Conservation (phyloP, 495 filamentous ascomycete species). For the Trichoderma parareesei region DNA sequence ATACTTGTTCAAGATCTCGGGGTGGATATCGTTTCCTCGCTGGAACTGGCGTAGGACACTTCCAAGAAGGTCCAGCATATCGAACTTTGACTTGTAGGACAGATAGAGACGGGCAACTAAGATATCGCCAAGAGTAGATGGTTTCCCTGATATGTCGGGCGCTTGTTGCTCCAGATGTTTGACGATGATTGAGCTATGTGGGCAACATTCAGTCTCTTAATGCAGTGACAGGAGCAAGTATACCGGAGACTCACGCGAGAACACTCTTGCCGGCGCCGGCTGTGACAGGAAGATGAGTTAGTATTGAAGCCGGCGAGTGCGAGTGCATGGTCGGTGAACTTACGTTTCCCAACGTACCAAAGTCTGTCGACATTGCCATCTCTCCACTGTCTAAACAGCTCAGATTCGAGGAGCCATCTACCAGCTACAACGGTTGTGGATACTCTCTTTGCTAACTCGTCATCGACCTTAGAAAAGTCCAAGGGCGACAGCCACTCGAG, state of each 20-base stretch:
- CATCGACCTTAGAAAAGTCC: neutral
- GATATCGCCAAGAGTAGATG: neutral
- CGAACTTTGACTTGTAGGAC: neutral
- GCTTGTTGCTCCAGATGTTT: neutral
- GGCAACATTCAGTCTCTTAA: neutral
- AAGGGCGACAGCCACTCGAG: neutral
- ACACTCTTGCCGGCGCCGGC: neutral
- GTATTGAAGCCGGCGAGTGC: no score
- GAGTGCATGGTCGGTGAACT: neutral
- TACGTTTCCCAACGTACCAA: neutral
- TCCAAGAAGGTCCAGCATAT: neutral
- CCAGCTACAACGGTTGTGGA: neutral
- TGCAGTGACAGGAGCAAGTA: neutral
- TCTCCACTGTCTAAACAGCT: neutral
- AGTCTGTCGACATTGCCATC: neutral
- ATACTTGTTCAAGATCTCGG: neutral
- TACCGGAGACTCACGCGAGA: neutral
- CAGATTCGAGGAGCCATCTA: neutral
- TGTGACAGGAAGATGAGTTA: neutral
- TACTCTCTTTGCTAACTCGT: neutral
- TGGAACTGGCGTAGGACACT: neutral
- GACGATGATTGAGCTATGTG: constrained; percentile 4
- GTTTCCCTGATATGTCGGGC: no score
- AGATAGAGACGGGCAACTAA: neutral
- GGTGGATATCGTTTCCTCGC: neutral